Evolutionary conservation across 2,329 filamentous ascomycete genomes (phyloP), one percentile per base, ranked within the genome.

Genomic region (Clonostachys rosea): DNA sequence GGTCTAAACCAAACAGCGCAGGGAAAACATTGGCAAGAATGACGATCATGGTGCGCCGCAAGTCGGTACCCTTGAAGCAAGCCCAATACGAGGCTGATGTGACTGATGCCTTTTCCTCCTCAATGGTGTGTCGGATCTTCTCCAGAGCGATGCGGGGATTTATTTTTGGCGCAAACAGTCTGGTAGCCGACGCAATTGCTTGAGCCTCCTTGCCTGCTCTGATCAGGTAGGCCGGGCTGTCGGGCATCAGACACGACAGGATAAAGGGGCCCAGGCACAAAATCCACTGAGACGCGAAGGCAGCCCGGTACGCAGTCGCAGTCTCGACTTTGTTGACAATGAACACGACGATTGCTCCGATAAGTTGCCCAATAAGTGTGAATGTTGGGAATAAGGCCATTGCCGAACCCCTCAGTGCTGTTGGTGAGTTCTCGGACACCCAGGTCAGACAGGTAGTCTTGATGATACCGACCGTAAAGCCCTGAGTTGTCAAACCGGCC

Each of bases 371-470:
- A 0, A 76, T 50, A 5, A 76, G 62, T 16, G 67, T 74, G 54
- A 77, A 75, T 5, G 70, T 68, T 5, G 75, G 74, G 45, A 76
- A 70, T 39, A 76, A 64, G 2, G 73, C 71, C 55, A 78, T 66
- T 3, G 69, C 63, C 1, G 74, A 67, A 3, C 71, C 75, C 34
- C 75, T 64, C 9, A 78, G 61, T 5, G 59, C 60, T 1, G 68
- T 63, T 1, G 75, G 73, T 2, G 72, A 57, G 16, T 74, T 69
- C 50, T 78, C 75, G 12, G 73, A 76, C 52, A 76, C 66, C 58
- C 75, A 77, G 0, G 74, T 76, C 47, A 71, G 63, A 5, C 63
- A 62, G 8, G 66, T 65, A 35, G 65, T 61, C 58, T 70, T 69
- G 46, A 74, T 60, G 41, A 70, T 65, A 12, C 74, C 74, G 2